Evolutionary conservation across 305 asterid species (phyloP).

Genomic region (Withania somnifera): DNA sequence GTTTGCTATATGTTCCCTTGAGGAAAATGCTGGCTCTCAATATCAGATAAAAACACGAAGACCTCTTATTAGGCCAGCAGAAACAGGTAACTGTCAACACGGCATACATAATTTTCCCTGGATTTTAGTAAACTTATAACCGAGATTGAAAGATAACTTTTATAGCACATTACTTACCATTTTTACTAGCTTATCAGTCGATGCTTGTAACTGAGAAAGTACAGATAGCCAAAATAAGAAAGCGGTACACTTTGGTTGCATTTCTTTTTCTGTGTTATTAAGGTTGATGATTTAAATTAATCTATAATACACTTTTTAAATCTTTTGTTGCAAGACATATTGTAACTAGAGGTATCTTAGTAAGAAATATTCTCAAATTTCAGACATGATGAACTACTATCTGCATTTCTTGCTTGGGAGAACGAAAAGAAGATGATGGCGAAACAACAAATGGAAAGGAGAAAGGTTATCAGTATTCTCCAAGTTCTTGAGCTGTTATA

Average conservation of each 20-base stretch:
- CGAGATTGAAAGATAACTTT: too few species aligned
- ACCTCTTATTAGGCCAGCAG: constrained; percentile 14
- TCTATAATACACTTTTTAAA: not conserved
- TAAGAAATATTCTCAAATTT: not conserved
- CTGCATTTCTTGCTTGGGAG: constrained; percentile 48
- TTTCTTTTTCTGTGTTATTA: not conserved
- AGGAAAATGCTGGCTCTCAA: constrained; percentile 10
- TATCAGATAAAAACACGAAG: constrained; percentile 1
- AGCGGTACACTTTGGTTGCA: constrained; percentile 24
- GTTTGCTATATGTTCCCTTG: constrained; percentile 39
- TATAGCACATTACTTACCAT: too few species aligned
- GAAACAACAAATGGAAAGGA: constrained; percentile 39
- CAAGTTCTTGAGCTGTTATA: not conserved
- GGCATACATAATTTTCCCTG: not conserved
- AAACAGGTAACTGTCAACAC: constrained; percentile 15
- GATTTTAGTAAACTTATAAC: too few species aligned
- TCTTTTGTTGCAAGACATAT: not conserved
- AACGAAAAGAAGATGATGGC: constrained; percentile 39
- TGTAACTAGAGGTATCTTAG: not conserved
- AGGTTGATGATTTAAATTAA: not conserved
- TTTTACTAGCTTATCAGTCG: too few species aligned
- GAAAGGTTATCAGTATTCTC: constrained; percentile 34
- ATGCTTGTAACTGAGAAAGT: constrained; percentile 13
- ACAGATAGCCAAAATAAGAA: constrained; percentile 41
- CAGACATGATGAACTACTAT: constrained; percentile 44